phyloP scores from a whole-genome alignment of 495 filamentous ascomycete genomes.

The Annulohypoxylon bovei region DNA sequence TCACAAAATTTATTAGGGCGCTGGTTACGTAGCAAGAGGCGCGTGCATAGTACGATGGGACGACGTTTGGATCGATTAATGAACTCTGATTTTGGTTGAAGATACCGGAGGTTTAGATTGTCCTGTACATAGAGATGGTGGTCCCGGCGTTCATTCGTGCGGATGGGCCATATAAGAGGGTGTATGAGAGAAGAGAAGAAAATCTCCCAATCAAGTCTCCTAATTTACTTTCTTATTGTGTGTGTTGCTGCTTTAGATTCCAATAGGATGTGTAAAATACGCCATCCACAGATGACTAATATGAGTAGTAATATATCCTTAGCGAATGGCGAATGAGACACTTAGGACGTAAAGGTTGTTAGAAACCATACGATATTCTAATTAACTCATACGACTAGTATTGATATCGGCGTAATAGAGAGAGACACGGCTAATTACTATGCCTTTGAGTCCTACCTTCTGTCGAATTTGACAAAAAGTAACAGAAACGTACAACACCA shows the following conservation, averaged over 20 bases:
- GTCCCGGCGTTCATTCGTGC: constrained; percentile 13
- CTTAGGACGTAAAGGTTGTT: not conserved
- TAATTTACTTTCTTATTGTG: not conserved
- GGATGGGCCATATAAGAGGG: not conserved
- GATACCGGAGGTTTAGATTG: constrained; percentile 12
- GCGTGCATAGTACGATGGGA: constrained; percentile 18
- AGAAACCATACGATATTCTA: not conserved
- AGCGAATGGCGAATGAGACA: not conserved
- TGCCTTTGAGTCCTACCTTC: not conserved
- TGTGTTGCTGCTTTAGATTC: not conserved
- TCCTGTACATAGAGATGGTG: constrained; percentile 15
- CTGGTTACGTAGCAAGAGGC: not conserved
- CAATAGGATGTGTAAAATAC: not conserved
- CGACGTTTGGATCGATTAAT: constrained; percentile 28
- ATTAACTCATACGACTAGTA: not conserved
- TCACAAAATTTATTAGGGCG: not conserved
- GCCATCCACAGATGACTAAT: not conserved
- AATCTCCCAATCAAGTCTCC: not conserved
- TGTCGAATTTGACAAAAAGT: not conserved
- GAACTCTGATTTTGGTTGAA: constrained; percentile 7
- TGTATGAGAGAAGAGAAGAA: not conserved
- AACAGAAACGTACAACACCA: constrained; percentile 57
- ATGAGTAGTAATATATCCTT: no score
- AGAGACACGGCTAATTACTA: not conserved
- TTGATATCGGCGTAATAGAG: not conserved